A percentile compares a stretch with the other conserved stretches of the same genome.
Conservation (phyloP, 768 basidiomycete genomes). For the Suillus subalutaceus region DNA sequence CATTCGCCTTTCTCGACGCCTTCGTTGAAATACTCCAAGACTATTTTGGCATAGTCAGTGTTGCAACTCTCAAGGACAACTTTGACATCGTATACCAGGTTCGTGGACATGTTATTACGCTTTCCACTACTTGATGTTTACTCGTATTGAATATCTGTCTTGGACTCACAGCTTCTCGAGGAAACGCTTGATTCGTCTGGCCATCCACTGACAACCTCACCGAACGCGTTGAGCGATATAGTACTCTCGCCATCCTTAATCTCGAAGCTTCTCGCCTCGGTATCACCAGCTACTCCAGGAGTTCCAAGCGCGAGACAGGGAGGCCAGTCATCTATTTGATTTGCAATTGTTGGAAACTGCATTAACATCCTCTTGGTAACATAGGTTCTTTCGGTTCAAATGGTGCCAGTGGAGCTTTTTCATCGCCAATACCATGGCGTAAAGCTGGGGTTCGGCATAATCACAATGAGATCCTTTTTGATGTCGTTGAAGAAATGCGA, state of each 20-base stretch:
- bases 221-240: conserved; percentile 89
- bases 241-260: conserved; percentile 90
- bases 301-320: conserved; percentile 29
- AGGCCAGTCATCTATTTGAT: conserved; percentile 17
- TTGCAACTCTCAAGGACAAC: conserved; percentile 81
- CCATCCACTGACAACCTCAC: conserved; percentile 88
- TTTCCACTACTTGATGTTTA: background rate
- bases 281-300: conserved; percentile 29
- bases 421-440: conserved; percentile 94
- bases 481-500: conserved; percentile 80
- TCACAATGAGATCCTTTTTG: conserved; percentile 93
- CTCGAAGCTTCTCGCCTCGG: conserved; percentile 59
- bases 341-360: background rate
- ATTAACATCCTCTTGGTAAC: background rate
- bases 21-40: conserved; percentile 84
- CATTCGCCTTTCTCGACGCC: conserved; percentile 85
- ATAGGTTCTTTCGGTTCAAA: conserved; percentile 38
- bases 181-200: conserved; percentile 95
- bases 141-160: background rate
- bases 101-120: conserved; percentile 18
- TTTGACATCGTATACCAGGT: conserved; percentile 97
- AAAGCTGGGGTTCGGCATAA: conserved; percentile 81
- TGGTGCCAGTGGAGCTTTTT: conserved; percentile 57
- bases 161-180: conserved; percentile 72
- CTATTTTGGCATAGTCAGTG: conserved; percentile 86